phyloP scores from a whole-genome alignment of 257 asterid genomes.

The Solanum boliviense region DNA sequence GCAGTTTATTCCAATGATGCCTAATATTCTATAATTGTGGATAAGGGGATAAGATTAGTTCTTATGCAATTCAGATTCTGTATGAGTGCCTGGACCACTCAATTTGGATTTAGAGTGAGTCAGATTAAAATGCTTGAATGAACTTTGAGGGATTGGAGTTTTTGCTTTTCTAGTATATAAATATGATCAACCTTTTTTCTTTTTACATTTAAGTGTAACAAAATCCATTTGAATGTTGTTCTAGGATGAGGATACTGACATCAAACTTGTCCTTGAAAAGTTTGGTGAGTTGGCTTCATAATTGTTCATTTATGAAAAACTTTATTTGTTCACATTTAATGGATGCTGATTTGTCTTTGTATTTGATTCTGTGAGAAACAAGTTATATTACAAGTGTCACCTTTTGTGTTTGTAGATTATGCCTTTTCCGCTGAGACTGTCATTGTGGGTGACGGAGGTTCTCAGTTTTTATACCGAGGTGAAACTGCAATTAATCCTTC shows the following conservation, averaged over 20 bases:
- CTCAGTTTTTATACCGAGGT: constrained; percentile 36
- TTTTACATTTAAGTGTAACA: constrained; percentile 14
- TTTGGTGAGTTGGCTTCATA: constrained; percentile 51
- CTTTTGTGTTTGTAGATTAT: constrained; percentile 36
- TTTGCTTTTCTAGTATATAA: neutral
- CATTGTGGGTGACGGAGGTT: constrained; percentile 63
- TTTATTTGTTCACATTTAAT: neutral
- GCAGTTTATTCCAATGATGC: neutral
- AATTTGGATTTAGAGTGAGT: neutral
- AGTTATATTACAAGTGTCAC: neutral
- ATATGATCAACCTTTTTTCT: neutral
- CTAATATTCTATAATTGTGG: neutral
- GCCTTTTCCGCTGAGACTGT: constrained; percentile 52
- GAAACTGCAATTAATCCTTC: constrained; percentile 7
- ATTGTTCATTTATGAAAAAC: neutral
- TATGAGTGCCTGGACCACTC: neutral
- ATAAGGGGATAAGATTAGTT: neutral
- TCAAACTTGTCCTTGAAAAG: constrained; percentile 56
- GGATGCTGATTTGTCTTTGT: neutral
- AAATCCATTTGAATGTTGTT: constrained; percentile 28
- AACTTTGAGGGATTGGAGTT: neutral
- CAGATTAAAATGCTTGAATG: neutral
- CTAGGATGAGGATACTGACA: constrained; percentile 49
- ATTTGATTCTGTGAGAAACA: neutral
- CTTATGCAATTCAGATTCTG: neutral